A percentile compares a stretch with the other conserved stretches of the same genome.
Conservation (phyloP, 2,329 filamentous ascomycete genomes). For the Ophiobolus disseminans region DNA sequence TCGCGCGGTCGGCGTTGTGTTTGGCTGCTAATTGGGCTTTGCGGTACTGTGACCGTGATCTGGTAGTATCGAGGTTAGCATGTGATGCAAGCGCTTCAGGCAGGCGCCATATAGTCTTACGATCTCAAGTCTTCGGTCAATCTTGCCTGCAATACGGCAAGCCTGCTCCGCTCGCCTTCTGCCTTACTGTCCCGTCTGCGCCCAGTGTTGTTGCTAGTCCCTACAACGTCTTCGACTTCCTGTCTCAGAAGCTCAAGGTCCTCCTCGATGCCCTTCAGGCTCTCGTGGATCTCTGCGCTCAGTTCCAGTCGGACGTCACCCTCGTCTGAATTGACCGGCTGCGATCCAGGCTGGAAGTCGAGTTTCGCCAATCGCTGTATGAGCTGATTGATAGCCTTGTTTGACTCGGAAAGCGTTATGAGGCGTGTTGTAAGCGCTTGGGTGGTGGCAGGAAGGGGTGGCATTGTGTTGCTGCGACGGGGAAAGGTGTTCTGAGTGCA, state of each 20-base stretch:
- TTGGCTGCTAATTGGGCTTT: slow-evolving; percentile 83
- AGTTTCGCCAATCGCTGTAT: slow-evolving; percentile 65
- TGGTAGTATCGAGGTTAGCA: slow-evolving; percentile 32
- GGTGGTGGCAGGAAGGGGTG: slow-evolving; percentile 43
- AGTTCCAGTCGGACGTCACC: slow-evolving; percentile 74
- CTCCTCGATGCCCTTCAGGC: slow-evolving; percentile 78
- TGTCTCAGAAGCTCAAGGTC: slow-evolving; percentile 82
- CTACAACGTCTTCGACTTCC: slow-evolving; percentile 74
- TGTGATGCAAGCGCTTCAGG: neutral
- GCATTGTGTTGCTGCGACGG: slow-evolving; percentile 38
- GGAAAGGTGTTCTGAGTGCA: slow-evolving; percentile 32
- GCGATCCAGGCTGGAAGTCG: slow-evolving; percentile 68
- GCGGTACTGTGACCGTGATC: slow-evolving; percentile 73
- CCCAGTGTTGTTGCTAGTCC: slow-evolving; percentile 43
- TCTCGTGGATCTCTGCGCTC: slow-evolving; percentile 78
- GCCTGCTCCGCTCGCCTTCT: slow-evolving; percentile 68
- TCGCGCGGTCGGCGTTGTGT: slow-evolving; percentile 74
- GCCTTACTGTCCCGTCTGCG: slow-evolving; percentile 59
- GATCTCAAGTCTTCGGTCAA: slow-evolving; percentile 73
- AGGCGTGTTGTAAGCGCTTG: slow-evolving; percentile 57
- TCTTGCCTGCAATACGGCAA: slow-evolving; percentile 71
- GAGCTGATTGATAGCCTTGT: slow-evolving; percentile 62
- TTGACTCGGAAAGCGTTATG: slow-evolving; percentile 59
- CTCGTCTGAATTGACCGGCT: slow-evolving; percentile 66
- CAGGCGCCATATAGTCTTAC: slow-evolving; percentile 57